Conservation (phyloP, 495 filamentous ascomycete genomes). For the Trichoderma asperelloides region DNA sequence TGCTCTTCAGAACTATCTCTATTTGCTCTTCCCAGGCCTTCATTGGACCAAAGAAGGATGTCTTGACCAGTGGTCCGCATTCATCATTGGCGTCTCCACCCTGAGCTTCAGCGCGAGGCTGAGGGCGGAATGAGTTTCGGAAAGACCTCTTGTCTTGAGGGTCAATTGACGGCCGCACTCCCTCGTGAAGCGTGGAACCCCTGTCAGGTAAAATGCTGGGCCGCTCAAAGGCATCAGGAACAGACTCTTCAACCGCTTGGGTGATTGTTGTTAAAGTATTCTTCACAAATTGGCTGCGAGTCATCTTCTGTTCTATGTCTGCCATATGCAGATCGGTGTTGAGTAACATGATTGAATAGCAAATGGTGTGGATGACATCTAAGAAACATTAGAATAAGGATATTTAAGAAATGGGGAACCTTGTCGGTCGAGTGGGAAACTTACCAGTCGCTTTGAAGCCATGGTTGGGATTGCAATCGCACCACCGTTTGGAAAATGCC, state of each 20-base stretch:
- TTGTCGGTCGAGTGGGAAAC: conserved; percentile 15
- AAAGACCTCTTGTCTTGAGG: conserved; percentile 28
- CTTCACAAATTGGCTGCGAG: conserved; percentile 82
- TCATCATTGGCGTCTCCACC: conserved; percentile 28
- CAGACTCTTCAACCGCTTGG: conserved; percentile 61
- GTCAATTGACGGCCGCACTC: conserved; percentile 29
- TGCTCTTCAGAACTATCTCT: conserved; percentile 82
- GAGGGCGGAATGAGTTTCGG: conserved; percentile 39
- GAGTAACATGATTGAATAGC: conserved; percentile 87
- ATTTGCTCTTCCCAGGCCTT: conserved; percentile 84
- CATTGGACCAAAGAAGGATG: conserved; percentile 65
- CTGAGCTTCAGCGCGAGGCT: conserved; percentile 32
- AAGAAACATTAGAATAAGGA: background rate
- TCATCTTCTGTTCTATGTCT: conserved; percentile 96
- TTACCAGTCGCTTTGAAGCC: conserved; percentile 85
- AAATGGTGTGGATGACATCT: conserved; percentile 97
- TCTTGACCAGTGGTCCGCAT: conserved; percentile 65
- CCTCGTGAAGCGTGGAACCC: conserved; percentile 19
- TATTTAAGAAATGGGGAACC: too few relatives aligned
- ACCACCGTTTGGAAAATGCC: conserved; percentile 82
- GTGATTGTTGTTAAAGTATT: conserved; percentile 91
- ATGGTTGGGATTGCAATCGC: conserved; percentile 85
- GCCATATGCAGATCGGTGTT: conserved; percentile 95
- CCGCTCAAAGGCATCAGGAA: conserved; percentile 55
- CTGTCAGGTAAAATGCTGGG: conserved; percentile 37